Percentiles rank a stretch among this genome's conserved stretches.
phyloP scores from a whole-genome alignment of 73 alveolate species.

The Blepharisma stoltei region DNA sequence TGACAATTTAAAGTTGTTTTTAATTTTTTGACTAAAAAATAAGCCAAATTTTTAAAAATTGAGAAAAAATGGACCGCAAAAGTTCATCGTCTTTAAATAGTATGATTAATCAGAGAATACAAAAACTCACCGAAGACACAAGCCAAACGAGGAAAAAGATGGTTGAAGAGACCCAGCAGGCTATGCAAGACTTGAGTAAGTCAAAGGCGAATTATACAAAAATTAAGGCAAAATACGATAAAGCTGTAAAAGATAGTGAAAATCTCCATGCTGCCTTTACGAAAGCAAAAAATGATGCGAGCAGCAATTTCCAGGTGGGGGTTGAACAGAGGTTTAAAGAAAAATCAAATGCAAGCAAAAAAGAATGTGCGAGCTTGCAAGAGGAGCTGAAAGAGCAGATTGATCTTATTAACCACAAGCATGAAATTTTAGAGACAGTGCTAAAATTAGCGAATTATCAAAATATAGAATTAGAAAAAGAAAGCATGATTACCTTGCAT shows the following conservation, averaged over 20 bases:
- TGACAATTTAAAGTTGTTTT: too few species aligned
- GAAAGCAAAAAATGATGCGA: not conserved
- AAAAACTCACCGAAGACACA: not conserved
- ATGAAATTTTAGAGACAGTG: not conserved
- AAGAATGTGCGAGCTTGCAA: not conserved
- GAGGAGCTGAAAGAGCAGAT: not conserved
- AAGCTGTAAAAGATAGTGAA: slow-evolving; percentile 15
- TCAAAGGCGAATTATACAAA: not conserved
- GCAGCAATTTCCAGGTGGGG: not conserved
- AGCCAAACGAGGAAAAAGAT: not conserved
- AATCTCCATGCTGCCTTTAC: not conserved
- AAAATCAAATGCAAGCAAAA: slow-evolving; percentile 10
- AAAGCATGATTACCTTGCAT: not conserved
- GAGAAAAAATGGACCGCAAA: too few species aligned
- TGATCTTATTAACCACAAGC: not conserved
- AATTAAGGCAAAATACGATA: slow-evolving; percentile 14
- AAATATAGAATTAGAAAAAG: slow-evolving; percentile 5
- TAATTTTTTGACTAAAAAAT: too few species aligned
- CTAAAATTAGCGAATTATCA: not conserved
- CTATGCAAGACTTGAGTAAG: slow-evolving; percentile 5
- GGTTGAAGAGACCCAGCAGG: not conserved
- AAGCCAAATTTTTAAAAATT: too few species aligned
- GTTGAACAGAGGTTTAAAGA: not conserved
- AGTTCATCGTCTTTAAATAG: not conserved
- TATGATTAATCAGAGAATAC: not conserved